Base-by-base conservation (phyloP, 1,139 yeast genomes). In the Kodamaea ohmeri region DNA sequence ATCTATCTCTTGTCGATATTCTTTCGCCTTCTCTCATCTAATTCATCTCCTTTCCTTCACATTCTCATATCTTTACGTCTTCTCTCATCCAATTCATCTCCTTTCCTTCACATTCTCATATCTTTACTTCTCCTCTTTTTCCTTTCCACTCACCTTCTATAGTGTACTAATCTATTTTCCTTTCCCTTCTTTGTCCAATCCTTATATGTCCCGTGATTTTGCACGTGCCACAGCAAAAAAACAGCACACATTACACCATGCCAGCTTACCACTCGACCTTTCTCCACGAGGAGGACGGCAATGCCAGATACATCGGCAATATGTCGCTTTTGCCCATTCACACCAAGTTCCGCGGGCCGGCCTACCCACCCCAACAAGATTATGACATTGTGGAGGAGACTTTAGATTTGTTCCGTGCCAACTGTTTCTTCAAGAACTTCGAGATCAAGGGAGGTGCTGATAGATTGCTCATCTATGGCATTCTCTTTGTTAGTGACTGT, bases 361-460 rank as follows among this genome's bases (percentile, higher is more conserved):
- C 96, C 1, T 88, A 82, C 58, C 95, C 95, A 6, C 78, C 89
- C 5, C 72, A 74, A 42, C 77, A 79, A 20, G 96, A 86, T 51
- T 90, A 89, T 60, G 99, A 92, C 61, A 86, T 92, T 43, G 75
- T 86, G 42, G 98, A 92, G 56, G 99, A 92, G 62, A 76, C 83
- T 20, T 67, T 92, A 43, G 98, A 92, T 62, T 73, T 92, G 43
- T 92, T 92, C 63, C 75, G 98, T 49, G 97, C 97, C 53, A 92
- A 92, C 63, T 86, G 96, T 6, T 90, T 92, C 65, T 92, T 94
- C 75, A 84, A 87, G 59, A 92, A 92, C 71, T 94, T 92, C 62
- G 98, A 94, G 65, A 89, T 92, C 65, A 88, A 88, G 60, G 96
- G 97, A 9, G 88, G 95, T 14, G 85, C 97, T 3, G 99, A 92